These are phyloP conservation scores for Ascochyta koolunga DNA, from an alignment of 2,329 filamentous ascomycete species.

Conservation along the genomic window DNA sequence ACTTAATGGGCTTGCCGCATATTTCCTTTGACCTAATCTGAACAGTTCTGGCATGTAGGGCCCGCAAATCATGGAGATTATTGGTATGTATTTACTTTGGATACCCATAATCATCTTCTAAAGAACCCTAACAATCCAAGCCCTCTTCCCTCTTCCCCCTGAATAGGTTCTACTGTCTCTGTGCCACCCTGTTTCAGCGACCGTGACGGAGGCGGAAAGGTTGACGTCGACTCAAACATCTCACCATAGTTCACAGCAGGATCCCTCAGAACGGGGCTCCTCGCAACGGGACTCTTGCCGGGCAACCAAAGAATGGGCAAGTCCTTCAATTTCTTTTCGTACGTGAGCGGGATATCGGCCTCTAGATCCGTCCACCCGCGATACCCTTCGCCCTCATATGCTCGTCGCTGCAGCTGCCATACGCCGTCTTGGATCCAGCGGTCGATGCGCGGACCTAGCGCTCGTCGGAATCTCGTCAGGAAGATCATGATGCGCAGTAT, in stretches of 20 bases:
- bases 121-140: not conserved
- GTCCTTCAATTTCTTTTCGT: slow-evolving; percentile 10
- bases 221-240: not conserved
- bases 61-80: too few species aligned
- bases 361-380: slow-evolving; percentile 21
- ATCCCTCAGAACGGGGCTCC: not conserved
- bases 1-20: too few species aligned
- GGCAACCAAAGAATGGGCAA: slow-evolving; percentile 10
- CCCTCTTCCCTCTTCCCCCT: not conserved
- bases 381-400: slow-evolving; percentile 26
- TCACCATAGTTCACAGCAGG: slow-evolving; percentile 3
- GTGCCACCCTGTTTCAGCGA: not conserved
- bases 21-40: too few species aligned
- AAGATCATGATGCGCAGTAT: slow-evolving; percentile 28
- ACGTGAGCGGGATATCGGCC: slow-evolving; percentile 24
- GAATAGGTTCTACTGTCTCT: not conserved
- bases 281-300: slow-evolving; percentile 4
- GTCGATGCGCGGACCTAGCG: slow-evolving; percentile 28
- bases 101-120: too few species aligned
- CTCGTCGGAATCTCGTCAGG: slow-evolving; percentile 17
- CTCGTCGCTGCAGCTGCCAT: slow-evolving; percentile 34
- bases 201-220: not conserved
- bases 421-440: slow-evolving; percentile 37
- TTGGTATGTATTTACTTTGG: too few species aligned
- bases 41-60: too few species aligned